phyloP scores from a whole-genome alignment of 2,329 filamentous ascomycete genomes.

The Pyricularia pennisetigena region DNA sequence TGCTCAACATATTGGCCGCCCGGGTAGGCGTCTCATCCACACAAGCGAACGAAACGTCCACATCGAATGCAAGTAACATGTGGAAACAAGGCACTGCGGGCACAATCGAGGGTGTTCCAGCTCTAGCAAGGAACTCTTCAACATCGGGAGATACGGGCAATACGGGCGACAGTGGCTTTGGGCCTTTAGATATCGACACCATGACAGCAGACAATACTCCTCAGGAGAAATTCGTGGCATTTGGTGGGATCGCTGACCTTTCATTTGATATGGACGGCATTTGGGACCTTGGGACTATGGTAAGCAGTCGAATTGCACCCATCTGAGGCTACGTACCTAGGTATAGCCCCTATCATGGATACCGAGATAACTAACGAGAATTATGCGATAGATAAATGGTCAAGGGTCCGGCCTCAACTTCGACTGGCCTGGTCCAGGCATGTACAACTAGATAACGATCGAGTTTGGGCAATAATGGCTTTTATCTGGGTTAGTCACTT shows the following conservation, averaged over 20 bases:
- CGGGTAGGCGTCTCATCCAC: not conserved
- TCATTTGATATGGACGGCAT: not conserved
- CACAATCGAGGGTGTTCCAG: not conserved
- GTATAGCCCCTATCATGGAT: not conserved
- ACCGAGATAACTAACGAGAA: not conserved
- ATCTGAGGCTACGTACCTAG: not conserved
- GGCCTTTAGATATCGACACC: not conserved
- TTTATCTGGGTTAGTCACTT: not conserved
- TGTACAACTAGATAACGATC: not conserved
- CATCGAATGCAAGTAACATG: not conserved
- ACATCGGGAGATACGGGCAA: not conserved
- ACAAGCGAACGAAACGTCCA: not conserved
- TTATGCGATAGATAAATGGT: not conserved
- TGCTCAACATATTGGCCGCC: conserved; percentile 4
- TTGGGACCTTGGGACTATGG: not conserved
- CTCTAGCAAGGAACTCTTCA: not conserved
- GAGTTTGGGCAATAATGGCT: not conserved
- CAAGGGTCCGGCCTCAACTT: not conserved
- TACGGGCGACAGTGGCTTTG: not conserved
- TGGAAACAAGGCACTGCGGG: not conserved
- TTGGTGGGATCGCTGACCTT: not conserved
- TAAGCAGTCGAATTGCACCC: not conserved
- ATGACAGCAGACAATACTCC: not conserved
- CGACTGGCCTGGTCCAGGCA: not conserved
- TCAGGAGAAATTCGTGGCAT: not conserved